A percentile compares a stretch with the other conserved stretches of the same genome.
These are phyloP conservation scores for Colletotrichum viniferum DNA, from an alignment of 2,329 filamentous ascomycete genomes.

Conservation along the genomic window DNA sequence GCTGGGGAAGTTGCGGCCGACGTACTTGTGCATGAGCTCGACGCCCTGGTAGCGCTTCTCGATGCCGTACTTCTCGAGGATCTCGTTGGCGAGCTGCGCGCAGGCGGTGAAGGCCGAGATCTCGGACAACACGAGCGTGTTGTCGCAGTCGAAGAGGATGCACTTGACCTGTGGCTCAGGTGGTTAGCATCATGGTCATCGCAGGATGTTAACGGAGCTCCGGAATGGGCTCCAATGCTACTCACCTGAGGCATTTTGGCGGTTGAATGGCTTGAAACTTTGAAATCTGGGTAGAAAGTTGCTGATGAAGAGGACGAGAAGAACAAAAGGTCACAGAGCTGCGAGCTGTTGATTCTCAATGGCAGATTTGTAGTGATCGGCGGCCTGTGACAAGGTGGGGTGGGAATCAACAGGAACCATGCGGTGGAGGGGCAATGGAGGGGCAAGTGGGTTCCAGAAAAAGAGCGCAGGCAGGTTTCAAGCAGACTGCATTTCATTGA, in stretches of 20 bases:
- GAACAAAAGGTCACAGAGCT: not conserved
- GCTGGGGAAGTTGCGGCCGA: slow-evolving; percentile 92
- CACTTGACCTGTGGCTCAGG: slow-evolving; percentile 61
- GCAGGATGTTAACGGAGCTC: not conserved
- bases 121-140: slow-evolving; percentile 92
- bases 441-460: slow-evolving; percentile 14
- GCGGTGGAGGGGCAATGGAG: slow-evolving; percentile 13
- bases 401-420: slow-evolving; percentile 8
- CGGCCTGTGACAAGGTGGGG: slow-evolving; percentile 14
- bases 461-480: slow-evolving; percentile 23
- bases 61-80: slow-evolving; percentile 71
- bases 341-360: not conserved
- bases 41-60: slow-evolving; percentile 75
- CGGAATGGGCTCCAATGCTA: not conserved
- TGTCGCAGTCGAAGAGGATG: slow-evolving; percentile 81
- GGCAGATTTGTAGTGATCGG: slow-evolving; percentile 19
- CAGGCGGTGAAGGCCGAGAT: slow-evolving; percentile 89
- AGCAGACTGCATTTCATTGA: not conserved
- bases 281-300: not conserved
- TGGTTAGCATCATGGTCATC: not conserved
- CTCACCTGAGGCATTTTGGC: slow-evolving; percentile 37
- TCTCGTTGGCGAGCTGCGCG: slow-evolving; percentile 85
- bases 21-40: slow-evolving; percentile 82
- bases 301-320: not conserved
- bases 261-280: not conserved